A percentile compares a stretch with the other conserved stretches of the same genome.
Evolutionary conservation across 1,139 yeast genomes (phyloP).

Genomic region (Meyerozyma smithsonii): DNA sequence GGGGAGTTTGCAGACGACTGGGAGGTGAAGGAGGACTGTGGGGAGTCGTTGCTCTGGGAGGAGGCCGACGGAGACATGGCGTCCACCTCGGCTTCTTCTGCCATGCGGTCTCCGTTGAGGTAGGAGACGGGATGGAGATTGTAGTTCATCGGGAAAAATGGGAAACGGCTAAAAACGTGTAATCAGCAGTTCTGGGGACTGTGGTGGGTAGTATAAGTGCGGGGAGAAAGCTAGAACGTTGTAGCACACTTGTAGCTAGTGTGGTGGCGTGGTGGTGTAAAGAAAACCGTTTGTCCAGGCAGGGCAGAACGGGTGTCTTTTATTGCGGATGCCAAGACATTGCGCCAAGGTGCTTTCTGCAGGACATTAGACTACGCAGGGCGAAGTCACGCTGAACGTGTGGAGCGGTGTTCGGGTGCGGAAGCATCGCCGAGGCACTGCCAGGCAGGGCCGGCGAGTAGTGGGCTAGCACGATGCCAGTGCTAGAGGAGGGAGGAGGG

Average conservation of each 20-base stretch:
- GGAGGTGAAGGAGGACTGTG: conserved; percentile 33
- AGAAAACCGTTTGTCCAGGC: neutral
- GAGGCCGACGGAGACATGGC: conserved; percentile 21
- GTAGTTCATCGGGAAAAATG: conserved; percentile 26
- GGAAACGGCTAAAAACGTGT: neutral
- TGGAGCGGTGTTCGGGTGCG: conserved; percentile 32
- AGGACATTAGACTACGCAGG: neutral
- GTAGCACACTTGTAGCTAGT: no score
- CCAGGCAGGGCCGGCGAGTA: no score
- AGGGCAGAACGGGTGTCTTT: neutral
- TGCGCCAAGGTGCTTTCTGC: conserved; percentile 1
- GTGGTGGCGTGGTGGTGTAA: no score
- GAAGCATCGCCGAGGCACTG: no score
- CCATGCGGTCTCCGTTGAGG: conserved; percentile 27
- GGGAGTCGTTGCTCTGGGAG: conserved; percentile 28
- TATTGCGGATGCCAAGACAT: conserved; percentile 2
- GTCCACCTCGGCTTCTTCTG: conserved; percentile 4
- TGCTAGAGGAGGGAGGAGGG: no score
- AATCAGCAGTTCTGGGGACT: neutral
- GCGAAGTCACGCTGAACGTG: neutral
- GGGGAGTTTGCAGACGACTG: conserved; percentile 38
- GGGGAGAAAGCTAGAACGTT: neutral
- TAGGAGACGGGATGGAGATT: conserved; percentile 44
- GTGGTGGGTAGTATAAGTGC: neutral
- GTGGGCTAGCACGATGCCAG: no score